Percentiles rank a stretch among this genome's conserved stretches.
phyloP scores from a whole-genome alignment of 2,329 filamentous ascomycete genomes.

The Trichoderma gracile region DNA sequence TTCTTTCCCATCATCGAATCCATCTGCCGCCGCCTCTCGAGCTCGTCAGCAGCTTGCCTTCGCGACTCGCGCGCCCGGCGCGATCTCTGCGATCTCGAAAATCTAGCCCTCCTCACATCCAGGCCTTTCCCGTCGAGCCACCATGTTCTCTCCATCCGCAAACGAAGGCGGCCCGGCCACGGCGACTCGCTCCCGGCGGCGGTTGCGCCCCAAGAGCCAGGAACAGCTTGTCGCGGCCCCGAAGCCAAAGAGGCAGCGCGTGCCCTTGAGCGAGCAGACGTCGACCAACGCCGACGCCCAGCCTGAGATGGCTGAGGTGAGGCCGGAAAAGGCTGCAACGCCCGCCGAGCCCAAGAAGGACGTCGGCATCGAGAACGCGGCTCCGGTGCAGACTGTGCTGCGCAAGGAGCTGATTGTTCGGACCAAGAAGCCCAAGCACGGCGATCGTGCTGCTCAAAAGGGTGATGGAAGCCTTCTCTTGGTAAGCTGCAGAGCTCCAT shows the following conservation, averaged over 20 bases:
- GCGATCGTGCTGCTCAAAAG: conserved; percentile 61
- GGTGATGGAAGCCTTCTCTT: conserved; percentile 67
- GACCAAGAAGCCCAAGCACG: conserved; percentile 62
- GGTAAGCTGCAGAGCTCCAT: conserved; percentile 47
- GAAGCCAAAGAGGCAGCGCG: conserved; percentile 63
- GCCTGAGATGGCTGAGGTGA: conserved; percentile 59
- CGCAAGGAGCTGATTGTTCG: conserved; percentile 60
- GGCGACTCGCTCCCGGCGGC: conserved; percentile 60
- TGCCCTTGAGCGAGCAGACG: conserved; percentile 59
- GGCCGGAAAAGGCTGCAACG: conserved; percentile 51
- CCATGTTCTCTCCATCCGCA: conserved; percentile 62
- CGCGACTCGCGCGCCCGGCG: conserved; percentile 28
- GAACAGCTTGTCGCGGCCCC: conserved; percentile 58
- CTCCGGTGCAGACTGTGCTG: conserved; percentile 35
- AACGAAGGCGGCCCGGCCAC: conserved; percentile 55
- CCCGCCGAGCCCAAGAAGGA: conserved; percentile 48
- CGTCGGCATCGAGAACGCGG: conserved; percentile 44
- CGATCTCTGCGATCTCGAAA: conserved; percentile 24
- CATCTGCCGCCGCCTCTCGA: conserved; percentile 28
- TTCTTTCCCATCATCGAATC: conserved; percentile 16
- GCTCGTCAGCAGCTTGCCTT: conserved; percentile 29
- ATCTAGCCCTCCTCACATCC: conserved; percentile 18
- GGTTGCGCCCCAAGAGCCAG: conserved; percentile 59
- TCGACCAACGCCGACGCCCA: conserved; percentile 53
- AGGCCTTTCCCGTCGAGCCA: conserved; percentile 22